A percentile compares a stretch with the other conserved stretches of the same genome.
These are phyloP conservation scores for Pythium oligandrum DNA, from an alignment of 352 stramenopile genomes.

Conservation along the genomic window DNA sequence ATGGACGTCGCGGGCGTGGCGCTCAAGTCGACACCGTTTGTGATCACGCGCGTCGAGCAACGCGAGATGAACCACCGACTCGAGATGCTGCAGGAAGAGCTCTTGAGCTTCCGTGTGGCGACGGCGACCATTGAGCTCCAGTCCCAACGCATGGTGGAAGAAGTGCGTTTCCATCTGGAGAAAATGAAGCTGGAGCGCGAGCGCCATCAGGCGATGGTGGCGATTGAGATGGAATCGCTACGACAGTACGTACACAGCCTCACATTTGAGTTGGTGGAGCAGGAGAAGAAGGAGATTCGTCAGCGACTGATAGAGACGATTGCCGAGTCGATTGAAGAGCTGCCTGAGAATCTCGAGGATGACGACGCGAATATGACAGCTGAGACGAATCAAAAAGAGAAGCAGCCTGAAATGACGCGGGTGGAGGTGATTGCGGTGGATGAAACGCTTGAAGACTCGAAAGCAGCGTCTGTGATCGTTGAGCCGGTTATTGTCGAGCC, in stretches of 20 bases:
- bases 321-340: conserved; percentile 8
- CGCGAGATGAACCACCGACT: conserved; percentile 41
- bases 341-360: background rate
- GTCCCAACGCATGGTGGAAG: conserved; percentile 47
- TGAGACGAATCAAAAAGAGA: too few relatives aligned
- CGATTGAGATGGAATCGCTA: conserved; percentile 61
- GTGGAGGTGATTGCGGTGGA: background rate
- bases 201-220: conserved; percentile 53
- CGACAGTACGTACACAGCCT: conserved; percentile 39
- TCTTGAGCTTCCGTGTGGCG: conserved; percentile 39
- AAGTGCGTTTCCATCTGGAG: conserved; percentile 38
- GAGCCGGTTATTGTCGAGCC: too few relatives aligned
- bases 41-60: conserved; percentile 15
- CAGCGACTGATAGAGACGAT: conserved; percentile 29
- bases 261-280: conserved; percentile 50
- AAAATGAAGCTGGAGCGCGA: conserved; percentile 46
- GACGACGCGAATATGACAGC: too few relatives aligned
- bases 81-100: conserved; percentile 42
- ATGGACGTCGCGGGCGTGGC: conserved; percentile 29
- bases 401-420: conserved; percentile 2
- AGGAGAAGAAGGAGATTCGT: conserved; percentile 49
- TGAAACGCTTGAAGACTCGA: too few relatives aligned
- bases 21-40: conserved; percentile 20
- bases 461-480: too few relatives aligned
- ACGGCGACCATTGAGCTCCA: conserved; percentile 48